A percentile compares a stretch with the other conserved stretches of the same genome.
These are phyloP conservation scores for Aspergillus versicolor DNA, from an alignment of 2,329 filamentous ascomycete species.

Conservation along the genomic window DNA sequence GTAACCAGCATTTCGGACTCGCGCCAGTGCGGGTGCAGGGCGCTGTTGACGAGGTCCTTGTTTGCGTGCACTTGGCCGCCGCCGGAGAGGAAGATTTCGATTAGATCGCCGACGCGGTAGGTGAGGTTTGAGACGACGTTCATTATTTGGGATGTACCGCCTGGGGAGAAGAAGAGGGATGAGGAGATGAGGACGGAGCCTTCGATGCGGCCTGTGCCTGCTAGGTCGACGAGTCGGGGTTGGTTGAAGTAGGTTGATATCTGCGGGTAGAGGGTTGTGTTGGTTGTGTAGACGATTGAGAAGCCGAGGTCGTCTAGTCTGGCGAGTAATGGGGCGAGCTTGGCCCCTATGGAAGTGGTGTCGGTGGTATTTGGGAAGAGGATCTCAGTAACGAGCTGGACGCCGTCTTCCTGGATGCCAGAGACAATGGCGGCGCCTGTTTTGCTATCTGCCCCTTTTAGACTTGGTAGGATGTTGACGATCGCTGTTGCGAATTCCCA, in stretches of 20 bases:
- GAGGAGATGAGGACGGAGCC: neutral
- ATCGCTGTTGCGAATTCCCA: neutral
- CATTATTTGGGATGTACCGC: neutral
- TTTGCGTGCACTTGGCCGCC: neutral
- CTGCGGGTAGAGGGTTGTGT: neutral
- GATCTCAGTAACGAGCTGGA: neutral
- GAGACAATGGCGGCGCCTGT: neutral
- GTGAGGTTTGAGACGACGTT: neutral
- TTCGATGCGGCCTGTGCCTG: neutral
- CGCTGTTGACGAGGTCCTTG: neutral
- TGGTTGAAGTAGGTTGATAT: neutral
- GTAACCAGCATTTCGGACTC: neutral
- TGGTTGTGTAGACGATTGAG: neutral
- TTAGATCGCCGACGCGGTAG: neutral
- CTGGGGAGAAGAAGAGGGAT: neutral
- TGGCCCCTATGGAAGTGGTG: rapidly evolving
- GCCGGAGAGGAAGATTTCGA: neutral
- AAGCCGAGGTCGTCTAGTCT: neutral
- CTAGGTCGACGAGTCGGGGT: neutral
- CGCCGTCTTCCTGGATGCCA: neutral
- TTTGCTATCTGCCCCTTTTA: neutral
- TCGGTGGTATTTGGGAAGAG: neutral
- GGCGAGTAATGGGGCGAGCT: neutral
- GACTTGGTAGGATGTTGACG: neutral
- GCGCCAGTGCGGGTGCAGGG: neutral